Evolutionary conservation across 2,329 filamentous ascomycete species (phyloP).

Genomic region (Chaetomium sp.): DNA sequence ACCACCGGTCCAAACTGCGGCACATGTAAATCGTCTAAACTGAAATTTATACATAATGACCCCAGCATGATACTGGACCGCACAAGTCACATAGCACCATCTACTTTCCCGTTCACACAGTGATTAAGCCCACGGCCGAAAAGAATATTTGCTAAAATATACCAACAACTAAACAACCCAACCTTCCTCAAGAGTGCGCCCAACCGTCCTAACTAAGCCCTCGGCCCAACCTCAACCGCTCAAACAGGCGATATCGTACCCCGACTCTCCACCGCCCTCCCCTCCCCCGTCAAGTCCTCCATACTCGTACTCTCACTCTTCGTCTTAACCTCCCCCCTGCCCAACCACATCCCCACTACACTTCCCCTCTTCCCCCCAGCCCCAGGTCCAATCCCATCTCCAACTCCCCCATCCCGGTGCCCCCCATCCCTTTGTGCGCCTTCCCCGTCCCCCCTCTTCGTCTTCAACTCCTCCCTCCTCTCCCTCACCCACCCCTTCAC

Average conservation of each 20-base stretch:
- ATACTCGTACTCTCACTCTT: conserved; percentile 44
- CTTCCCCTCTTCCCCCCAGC: not conserved
- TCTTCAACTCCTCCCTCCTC: conserved; percentile 9
- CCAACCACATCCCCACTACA: conserved; percentile 18
- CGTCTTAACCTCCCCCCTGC: conserved; percentile 26
- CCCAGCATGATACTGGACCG: too few species aligned
- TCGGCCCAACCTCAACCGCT: too few species aligned
- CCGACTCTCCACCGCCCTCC: conserved; percentile 22
- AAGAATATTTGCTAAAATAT: too few species aligned
- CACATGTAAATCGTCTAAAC: too few species aligned
- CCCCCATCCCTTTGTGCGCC: not conserved
- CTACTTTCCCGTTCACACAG: too few species aligned
- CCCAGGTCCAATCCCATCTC: not conserved
- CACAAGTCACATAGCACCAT: too few species aligned
- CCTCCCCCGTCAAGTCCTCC: conserved; percentile 39
- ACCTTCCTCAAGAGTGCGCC: too few species aligned
- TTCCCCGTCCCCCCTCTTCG: conserved; percentile 16
- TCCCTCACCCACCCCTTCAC: not conserved
- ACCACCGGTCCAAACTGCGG: too few species aligned
- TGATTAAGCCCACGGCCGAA: too few species aligned
- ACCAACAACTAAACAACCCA: too few species aligned
- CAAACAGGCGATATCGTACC: conserved; percentile 22
- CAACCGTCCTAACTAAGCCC: too few species aligned
- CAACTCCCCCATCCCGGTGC: not conserved
- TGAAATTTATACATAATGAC: too few species aligned